Evolutionary conservation across 306 rosid species (phyloP).

Genomic region (Benincasa hispida): DNA sequence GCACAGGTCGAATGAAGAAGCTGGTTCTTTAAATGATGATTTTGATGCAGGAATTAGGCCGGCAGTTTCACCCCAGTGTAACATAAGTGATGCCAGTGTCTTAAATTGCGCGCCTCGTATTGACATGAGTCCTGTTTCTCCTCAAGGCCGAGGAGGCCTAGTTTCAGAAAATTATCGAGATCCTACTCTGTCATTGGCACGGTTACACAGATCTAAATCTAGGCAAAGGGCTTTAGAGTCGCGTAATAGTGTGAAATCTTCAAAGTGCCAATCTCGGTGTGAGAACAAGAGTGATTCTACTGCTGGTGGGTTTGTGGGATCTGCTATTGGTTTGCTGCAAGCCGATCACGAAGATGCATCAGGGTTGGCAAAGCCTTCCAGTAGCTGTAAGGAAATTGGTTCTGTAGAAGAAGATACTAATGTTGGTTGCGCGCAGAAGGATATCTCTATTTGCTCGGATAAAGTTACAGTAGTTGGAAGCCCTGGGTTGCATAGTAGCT

Average conservation of each 20-base stretch:
- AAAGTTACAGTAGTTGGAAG: conserved; percentile 32
- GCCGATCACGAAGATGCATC: conserved; percentile 24
- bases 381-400: conserved; percentile 17
- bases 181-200: conserved; percentile 53
- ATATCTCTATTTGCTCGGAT: conserved; percentile 12
- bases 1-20: conserved; percentile 20
- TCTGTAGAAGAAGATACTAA: conserved; percentile 24
- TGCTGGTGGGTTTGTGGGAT: conserved; percentile 24
- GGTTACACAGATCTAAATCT: conserved; percentile 73
- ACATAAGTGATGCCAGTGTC: conserved; percentile 25
- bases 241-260: conserved; percentile 48
- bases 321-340: conserved; percentile 22
- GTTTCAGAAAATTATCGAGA: conserved; percentile 28
- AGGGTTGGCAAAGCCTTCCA: conserved; percentile 24
- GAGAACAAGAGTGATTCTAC: conserved; percentile 14
- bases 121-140: conserved; percentile 15
- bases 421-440: conserved; percentile 15
- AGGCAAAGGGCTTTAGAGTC: conserved; percentile 73
- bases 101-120: conserved; percentile 23
- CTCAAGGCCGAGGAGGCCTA: conserved; percentile 14
- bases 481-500: conserved; percentile 18
- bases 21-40: conserved; percentile 12
- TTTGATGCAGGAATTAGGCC: conserved; percentile 13
- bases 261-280: conserved; percentile 15
- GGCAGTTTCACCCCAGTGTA: conserved; percentile 25